These are phyloP conservation scores for Termitomyces heimii DNA, from an alignment of 768 basidiomycete genomes.

Conservation along the genomic window DNA sequence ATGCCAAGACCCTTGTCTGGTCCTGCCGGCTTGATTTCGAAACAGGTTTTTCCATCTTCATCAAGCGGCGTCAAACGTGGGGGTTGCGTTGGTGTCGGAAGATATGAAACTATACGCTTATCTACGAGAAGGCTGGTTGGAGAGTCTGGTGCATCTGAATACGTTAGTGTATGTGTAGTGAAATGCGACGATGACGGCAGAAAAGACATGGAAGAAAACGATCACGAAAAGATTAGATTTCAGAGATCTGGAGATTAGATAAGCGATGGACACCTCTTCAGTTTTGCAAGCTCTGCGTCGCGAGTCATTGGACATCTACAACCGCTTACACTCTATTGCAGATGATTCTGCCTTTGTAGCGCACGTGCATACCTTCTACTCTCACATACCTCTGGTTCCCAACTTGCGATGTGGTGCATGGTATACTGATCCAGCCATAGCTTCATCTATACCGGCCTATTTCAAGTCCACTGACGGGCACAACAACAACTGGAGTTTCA, in stretches of 20 bases:
- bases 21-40: slow-evolving; percentile 15
- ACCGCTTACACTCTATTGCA: slow-evolving; percentile 81
- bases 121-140: slow-evolving; percentile 11
- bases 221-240: slow-evolving; percentile 6
- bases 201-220: slow-evolving; percentile 3
- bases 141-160: slow-evolving; percentile 3
- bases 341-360: slow-evolving; percentile 71
- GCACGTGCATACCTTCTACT: slow-evolving; percentile 20
- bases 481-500: slow-evolving; percentile 80
- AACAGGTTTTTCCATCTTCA: slow-evolving; percentile 9
- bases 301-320: slow-evolving; percentile 75
- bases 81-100: slow-evolving; percentile 3
- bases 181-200: slow-evolving; percentile 1
- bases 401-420: slow-evolving; percentile 94
- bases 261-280: slow-evolving; percentile 10
- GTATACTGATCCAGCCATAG: slow-evolving; percentile 73
- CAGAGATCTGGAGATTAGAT: slow-evolving; percentile 9
- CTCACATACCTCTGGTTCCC: slow-evolving; percentile 47
- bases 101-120: slow-evolving; percentile 6
- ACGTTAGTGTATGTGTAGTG: slow-evolving; percentile 8
- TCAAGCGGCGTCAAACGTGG: slow-evolving; percentile 2
- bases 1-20: slow-evolving; percentile 22
- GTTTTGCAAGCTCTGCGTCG: slow-evolving; percentile 51
- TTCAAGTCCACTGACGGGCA: slow-evolving; percentile 95
- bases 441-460: slow-evolving; percentile 51